These are phyloP conservation scores for Sugiyamaella paludigena DNA, from an alignment of 1,139 yeast genomes.

Conservation along the genomic window DNA sequence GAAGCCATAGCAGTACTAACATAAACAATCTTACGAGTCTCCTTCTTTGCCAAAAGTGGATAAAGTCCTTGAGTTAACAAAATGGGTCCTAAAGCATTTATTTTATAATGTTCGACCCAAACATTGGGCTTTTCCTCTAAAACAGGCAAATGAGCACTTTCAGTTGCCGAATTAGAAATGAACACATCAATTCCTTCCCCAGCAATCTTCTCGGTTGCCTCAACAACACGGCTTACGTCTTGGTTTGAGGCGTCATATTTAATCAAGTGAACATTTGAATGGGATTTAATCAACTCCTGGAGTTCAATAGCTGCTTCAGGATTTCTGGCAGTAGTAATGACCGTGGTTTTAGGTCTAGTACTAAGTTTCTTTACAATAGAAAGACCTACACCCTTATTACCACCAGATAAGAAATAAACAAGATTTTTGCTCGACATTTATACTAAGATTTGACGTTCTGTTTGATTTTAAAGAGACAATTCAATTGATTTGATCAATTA, in stretches of 20 bases:
- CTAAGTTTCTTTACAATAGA: constrained; percentile 32
- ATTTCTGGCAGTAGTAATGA: constrained; percentile 36
- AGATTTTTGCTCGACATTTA: too few species aligned
- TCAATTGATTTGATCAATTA: too few species aligned
- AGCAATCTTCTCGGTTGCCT: constrained; percentile 24
- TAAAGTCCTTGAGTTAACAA: constrained; percentile 1
- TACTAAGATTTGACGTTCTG: too few species aligned
- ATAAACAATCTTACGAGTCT: constrained; percentile 26
- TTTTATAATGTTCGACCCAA: constrained; percentile 14
- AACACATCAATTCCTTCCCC: constrained; percentile 44
- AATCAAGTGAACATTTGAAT: constrained; percentile 27
- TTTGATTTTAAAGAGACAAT: too few species aligned
- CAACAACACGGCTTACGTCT: constrained; percentile 22
- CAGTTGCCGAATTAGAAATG: constrained; percentile 47
- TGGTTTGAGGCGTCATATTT: constrained; percentile 27
- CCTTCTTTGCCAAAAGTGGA: constrained; percentile 9
- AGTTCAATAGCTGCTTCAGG: constrained; percentile 18
- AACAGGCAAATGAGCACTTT: background rate
- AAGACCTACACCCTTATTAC: constrained; percentile 40
- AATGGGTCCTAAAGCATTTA: constrained; percentile 9
- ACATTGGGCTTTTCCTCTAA: constrained; percentile 1
- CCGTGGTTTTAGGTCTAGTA: constrained; percentile 26
- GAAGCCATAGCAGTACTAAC: constrained; percentile 32
- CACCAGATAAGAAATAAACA: constrained; percentile 9
- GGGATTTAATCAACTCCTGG: constrained; percentile 7